Evolutionary conservation across 345 rosid species (phyloP).

Genomic region (Gossypium arboreum): DNA sequence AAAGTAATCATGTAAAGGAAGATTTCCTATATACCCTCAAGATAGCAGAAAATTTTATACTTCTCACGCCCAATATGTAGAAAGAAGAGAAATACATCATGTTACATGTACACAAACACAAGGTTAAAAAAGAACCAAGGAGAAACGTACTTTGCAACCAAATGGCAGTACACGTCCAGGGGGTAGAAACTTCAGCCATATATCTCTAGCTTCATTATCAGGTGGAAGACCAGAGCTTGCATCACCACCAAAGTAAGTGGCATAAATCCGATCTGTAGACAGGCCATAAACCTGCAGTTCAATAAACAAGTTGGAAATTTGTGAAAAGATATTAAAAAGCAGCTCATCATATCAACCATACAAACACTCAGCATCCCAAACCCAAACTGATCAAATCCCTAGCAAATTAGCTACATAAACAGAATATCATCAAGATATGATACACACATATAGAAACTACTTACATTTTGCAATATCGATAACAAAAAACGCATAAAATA

Average conservation of each 20-base stretch:
- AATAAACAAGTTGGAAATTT: not conserved
- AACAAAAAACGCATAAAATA: constrained; percentile 1
- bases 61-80: not conserved
- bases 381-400: not conserved
- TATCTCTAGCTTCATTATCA: constrained; percentile 80
- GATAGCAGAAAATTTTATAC: not conserved
- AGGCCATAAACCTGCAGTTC: constrained; percentile 62
- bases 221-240: constrained; percentile 82
- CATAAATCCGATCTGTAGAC: constrained; percentile 76
- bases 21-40: not conserved
- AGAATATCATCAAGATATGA: not conserved
- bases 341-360: not conserved
- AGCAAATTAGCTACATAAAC: not conserved
- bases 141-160: constrained; percentile 75
- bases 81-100: constrained; percentile 1
- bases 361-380: not conserved
- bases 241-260: constrained; percentile 97
- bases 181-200: constrained; percentile 83
- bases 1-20: not conserved
- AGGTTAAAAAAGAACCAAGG: not conserved
- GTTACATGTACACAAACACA: not conserved
- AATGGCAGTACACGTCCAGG: constrained; percentile 76
- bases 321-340: not conserved
- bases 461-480: not conserved
- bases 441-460: not conserved